A percentile compares a stretch with the other conserved stretches of the same genome.
Conservation (phyloP, 768 basidiomycete species). For the Podaxis sp. region DNA sequence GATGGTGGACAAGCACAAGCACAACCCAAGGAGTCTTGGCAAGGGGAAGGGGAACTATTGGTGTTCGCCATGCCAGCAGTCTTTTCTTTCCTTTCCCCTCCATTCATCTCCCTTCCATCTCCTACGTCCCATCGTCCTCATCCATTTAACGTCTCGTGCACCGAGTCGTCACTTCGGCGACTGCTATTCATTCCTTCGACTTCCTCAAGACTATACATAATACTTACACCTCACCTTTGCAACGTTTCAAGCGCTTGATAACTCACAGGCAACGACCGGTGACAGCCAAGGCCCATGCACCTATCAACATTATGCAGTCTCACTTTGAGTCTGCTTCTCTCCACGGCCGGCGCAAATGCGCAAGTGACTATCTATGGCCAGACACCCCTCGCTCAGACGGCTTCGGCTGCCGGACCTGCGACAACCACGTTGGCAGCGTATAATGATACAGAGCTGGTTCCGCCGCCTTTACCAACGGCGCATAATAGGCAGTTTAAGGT, state of each 20-base stretch:
- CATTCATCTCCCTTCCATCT: background rate
- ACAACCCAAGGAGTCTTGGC: background rate
- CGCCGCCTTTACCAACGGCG: slow-evolving; percentile 50
- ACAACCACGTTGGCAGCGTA: slow-evolving; percentile 45
- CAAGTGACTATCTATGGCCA: slow-evolving; percentile 34
- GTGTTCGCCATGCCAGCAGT: background rate
- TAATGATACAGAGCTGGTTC: slow-evolving; percentile 47
- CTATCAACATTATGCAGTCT: background rate
- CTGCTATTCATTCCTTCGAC: slow-evolving; percentile 1
- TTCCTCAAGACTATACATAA: background rate
- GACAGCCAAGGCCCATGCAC: background rate
- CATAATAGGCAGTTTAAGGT: slow-evolving; percentile 45
- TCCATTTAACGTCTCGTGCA: background rate
- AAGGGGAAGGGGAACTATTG: background rate
- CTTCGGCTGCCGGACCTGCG: slow-evolving; percentile 5
- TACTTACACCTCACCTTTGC: background rate
- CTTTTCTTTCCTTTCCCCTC: background rate
- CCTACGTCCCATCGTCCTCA: background rate
- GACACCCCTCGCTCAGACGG: slow-evolving; percentile 27
- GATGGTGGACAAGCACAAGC: background rate
- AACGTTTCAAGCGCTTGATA: background rate
- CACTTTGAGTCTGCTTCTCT: slow-evolving; percentile 2
- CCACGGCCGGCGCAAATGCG: slow-evolving; percentile 1
- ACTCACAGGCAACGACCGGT: background rate
- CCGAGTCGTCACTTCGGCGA: background rate